Base-by-base conservation (phyloP, 805 yeast species). In the Yamadazyma kitorensis region DNA sequence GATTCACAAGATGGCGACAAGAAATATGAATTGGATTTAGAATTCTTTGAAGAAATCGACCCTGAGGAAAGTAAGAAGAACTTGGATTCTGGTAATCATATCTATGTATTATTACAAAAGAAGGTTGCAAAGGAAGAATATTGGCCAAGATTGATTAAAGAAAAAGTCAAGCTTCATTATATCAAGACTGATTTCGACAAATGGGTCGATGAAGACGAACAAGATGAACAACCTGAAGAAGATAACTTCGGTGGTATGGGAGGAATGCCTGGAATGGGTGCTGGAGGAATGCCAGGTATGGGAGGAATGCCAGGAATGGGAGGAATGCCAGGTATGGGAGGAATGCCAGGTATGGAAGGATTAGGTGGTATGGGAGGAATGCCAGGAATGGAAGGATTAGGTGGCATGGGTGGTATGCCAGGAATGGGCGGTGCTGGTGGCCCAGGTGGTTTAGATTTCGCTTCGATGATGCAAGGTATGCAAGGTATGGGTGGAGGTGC, bases 131-230 rank as follows among this genome's bases (percentile, higher is more conserved):
- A 76, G 47, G 77, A 68, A 39, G 97, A 88, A 55, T 91, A 63
- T 72, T 91, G 98, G 98, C 98, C 98, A 49, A 78, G 98, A 55
- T 74, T 91, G 57, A 83, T 89, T 37, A 89, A 88, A 64, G 89
- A 84, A 51, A 86, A 88, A 68, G 71, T 75, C 53, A 87, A 81
- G 57, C 76, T 73, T 42, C 86, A 80, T 45, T 86, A 76, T 62
- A 76, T 91, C 57, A 85, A 86, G 70, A 91, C 98, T 10, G 98
- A 91, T 56, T 91, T 91, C 55, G 96, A 89, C 68, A 86, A 82
- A 61, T 91, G 98, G 98, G 95, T 86, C 25, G 98, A 91, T 56
- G 98, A 91, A 68, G 98, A 91, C 56, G 98, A 91, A 64, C 98
- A 91, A 64, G 88, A 86, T 25, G 89, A 80, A 39, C 68, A 61